These are phyloP conservation scores for Pisolithus marmoratus DNA, from an alignment of 768 basidiomycete species.

Conservation along the genomic window DNA sequence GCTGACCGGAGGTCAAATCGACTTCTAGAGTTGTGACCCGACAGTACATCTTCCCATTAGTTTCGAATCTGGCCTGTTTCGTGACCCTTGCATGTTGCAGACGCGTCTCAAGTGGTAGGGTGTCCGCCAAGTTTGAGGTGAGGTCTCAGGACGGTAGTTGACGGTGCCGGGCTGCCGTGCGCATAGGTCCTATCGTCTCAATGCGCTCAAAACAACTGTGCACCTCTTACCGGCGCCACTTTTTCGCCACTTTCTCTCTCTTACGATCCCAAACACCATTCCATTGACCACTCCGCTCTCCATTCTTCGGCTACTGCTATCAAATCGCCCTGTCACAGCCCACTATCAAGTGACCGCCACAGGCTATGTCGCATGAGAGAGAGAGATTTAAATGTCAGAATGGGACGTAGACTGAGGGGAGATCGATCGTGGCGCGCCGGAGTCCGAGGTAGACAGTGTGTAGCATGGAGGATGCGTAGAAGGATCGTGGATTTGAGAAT, in stretches of 20 bases:
- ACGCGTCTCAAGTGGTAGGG: too few species aligned
- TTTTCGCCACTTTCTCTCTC: conserved; percentile 67
- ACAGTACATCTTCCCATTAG: too few species aligned
- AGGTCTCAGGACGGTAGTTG: too few species aligned
- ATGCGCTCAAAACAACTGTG: conserved; percentile 65
- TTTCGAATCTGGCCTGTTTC: too few species aligned
- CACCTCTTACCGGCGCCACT: conserved; percentile 58
- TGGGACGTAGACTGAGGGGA: conserved; percentile 64
- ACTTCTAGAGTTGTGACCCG: too few species aligned
- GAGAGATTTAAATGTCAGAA: conserved; percentile 77
- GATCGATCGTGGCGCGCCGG: conserved; percentile 79
- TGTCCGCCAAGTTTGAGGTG: too few species aligned
- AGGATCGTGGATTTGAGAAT: conserved; percentile 88
- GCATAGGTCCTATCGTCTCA: conserved; percentile 43
- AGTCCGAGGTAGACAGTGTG: conserved; percentile 60
- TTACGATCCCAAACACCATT: conserved; percentile 80
- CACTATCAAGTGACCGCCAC: conserved; percentile 71
- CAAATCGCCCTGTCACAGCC: conserved; percentile 85
- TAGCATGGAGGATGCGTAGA: conserved; percentile 63
- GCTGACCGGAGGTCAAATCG: too few species aligned
- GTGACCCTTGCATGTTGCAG: too few species aligned
- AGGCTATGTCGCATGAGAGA: conserved; percentile 49
- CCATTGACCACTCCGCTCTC: conserved; percentile 57
- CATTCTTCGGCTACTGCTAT: conserved; percentile 60
- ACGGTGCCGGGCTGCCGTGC: too few species aligned